A percentile compares a stretch with the other conserved stretches of the same genome.
Conservation (phyloP, 441 rosid genomes). For the Croton laevigatus region DNA sequence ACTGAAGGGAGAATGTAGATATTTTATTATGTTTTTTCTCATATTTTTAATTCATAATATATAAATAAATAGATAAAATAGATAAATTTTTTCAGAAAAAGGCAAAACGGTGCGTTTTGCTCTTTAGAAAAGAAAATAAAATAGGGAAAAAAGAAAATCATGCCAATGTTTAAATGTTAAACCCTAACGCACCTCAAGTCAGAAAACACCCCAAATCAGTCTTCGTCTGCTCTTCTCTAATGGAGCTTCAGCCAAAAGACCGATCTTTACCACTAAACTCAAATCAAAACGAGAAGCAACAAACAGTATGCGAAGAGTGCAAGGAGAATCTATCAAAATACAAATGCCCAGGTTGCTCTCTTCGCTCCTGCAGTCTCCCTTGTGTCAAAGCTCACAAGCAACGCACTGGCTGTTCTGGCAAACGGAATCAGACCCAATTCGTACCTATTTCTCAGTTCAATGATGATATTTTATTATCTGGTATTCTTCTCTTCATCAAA, state of each 20-base stretch:
- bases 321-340: slow-evolving; percentile 51
- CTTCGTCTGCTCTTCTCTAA: background rate
- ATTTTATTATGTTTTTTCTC: too few species aligned
- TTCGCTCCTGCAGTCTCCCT: slow-evolving; percentile 67
- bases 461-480: slow-evolving; percentile 64
- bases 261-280: background rate
- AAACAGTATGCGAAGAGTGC: slow-evolving; percentile 57
- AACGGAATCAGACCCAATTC: slow-evolving; percentile 43
- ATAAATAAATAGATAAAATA: too few species aligned
- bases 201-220: background rate
- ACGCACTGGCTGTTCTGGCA: slow-evolving; percentile 71
- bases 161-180: background rate
- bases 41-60: too few species aligned
- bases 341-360: slow-evolving; percentile 79
- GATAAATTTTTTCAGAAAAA: too few species aligned
- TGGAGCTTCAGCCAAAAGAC: slow-evolving; percentile 20
- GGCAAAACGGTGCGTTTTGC: background rate
- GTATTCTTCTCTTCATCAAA: slow-evolving; percentile 30
- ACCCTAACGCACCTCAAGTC: background rate
- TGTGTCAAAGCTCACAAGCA: slow-evolving; percentile 81
- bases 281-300: slow-evolving; percentile 9
- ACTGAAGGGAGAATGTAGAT: too few species aligned
- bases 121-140: background rate
- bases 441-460: slow-evolving; percentile 71
- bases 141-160: background rate